Base-by-base conservation (phyloP, 768 basidiomycete genomes). In the Agaricus subrufescens region DNA sequence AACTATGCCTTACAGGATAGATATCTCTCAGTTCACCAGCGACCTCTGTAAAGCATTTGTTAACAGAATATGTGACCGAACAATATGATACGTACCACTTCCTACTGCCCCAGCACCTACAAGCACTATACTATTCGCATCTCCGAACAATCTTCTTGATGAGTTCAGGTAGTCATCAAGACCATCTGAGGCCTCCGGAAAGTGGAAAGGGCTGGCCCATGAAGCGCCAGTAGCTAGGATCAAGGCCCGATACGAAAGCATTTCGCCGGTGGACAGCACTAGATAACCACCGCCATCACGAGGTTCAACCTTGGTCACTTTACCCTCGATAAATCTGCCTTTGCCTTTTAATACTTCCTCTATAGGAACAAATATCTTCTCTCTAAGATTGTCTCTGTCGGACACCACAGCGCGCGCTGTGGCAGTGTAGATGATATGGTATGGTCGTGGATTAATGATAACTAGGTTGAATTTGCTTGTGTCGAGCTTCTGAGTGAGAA, bases 41-140 rank as follows among this genome's bases (percentile, higher is more conserved):
- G 26, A 68, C 64, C 58, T 77, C 76, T 76, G 34, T 10, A 42
- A 14, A 46, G n/a, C 43, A 44, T 44, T 14, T 15, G 12, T 15
- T 8, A 44, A 25, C 12, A 44, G 12, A 10, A 44, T 14, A 7
- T 15, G 23, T 19, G 15, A 45, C 23, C 6, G 3, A 45, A 45
- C 34, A 46, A 26, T n/a, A 26, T 9, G 44, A 37, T 39, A 66
- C 71, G 12, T 49, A 76, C 77, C 77, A 44, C 80, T 63, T 7
- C 78, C 81, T 25, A 85, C 73, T 8, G 81, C 72, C 25, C 83
- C 83, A 37, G 79, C 81, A 26, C 82, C 83, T 1, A 71, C 80
- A n/a, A 85, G 63, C 11, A 80, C 69, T 59, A 82, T 73, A 58
- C 75, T 63, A 14, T 66, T 61, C 11, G 75, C 74, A 7, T 61